Evolutionary conservation across 1,284 basidiomycete species (phyloP).

Genomic region (Ustilago shanxiensis): DNA sequence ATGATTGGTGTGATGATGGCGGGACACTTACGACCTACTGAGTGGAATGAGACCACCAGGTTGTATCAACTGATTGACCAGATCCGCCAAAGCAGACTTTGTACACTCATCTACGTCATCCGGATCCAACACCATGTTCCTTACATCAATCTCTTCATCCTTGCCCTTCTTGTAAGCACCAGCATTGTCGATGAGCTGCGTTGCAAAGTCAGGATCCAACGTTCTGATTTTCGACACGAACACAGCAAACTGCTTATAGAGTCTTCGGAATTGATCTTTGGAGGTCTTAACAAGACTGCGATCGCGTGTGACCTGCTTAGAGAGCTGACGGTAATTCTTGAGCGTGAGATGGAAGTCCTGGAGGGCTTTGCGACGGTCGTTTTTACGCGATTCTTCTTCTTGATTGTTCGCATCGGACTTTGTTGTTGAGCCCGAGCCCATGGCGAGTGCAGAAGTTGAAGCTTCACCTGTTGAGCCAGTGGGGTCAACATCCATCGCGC

Average conservation of each 20-base stretch:
- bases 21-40: constrained; percentile 14
- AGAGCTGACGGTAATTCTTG: constrained; percentile 51
- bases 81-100: constrained; percentile 22
- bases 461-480: constrained; percentile 5
- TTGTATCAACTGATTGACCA: constrained; percentile 35
- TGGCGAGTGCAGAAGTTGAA: constrained; percentile 8
- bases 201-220: constrained; percentile 29
- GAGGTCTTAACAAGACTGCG: constrained; percentile 43
- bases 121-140: constrained; percentile 24
- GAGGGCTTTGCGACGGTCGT: constrained; percentile 31
- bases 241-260: constrained; percentile 37
- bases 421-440: not conserved
- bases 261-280: constrained; percentile 33
- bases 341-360: constrained; percentile 35
- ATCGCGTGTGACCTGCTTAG: constrained; percentile 55
- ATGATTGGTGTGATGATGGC: no score
- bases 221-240: constrained; percentile 42
- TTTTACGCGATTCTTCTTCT: constrained; percentile 18
- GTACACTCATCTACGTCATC: constrained; percentile 49
- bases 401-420: not conserved
- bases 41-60: constrained; percentile 47
- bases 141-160: constrained; percentile 29
- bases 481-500: constrained; percentile 17
- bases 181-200: constrained; percentile 31
- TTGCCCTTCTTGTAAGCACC: constrained; percentile 16